These are phyloP conservation scores for Iberis amara DNA, from an alignment of 441 rosid genomes.

Conservation along the genomic window DNA sequence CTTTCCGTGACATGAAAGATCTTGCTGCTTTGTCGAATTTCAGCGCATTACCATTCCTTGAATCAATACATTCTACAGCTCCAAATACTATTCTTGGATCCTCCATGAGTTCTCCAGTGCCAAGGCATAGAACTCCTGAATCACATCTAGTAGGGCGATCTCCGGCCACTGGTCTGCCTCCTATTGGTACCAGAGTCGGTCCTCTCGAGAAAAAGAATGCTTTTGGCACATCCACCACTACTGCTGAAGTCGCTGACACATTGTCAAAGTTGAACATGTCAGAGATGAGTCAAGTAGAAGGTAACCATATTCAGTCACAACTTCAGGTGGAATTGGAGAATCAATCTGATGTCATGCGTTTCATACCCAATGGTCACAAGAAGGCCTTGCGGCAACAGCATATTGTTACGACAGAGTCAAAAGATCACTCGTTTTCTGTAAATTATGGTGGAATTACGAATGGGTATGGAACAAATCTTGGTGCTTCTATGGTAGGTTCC, in stretches of 20 bases:
- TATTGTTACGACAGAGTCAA: constrained; percentile 38
- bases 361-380: constrained; percentile 45
- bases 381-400: constrained; percentile 48
- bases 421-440: constrained; percentile 39
- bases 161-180: constrained; percentile 58
- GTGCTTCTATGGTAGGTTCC: constrained; percentile 40
- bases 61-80: constrained; percentile 44
- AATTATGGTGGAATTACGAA: constrained; percentile 42
- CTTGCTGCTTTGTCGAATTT: constrained; percentile 36
- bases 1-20: constrained; percentile 55
- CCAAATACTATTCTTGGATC: constrained; percentile 48
- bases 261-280: constrained; percentile 54
- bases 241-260: constrained; percentile 52
- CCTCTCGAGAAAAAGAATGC: constrained; percentile 49
- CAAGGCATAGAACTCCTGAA: constrained; percentile 75
- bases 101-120: constrained; percentile 53
- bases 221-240: constrained; percentile 40
- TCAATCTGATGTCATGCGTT: constrained; percentile 44
- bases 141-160: constrained; percentile 51
- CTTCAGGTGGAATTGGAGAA: constrained; percentile 39
- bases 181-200: constrained; percentile 55
- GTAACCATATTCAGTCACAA: constrained; percentile 36
- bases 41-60: constrained; percentile 37
- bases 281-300: constrained; percentile 41
- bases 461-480: constrained; percentile 43